Percentiles rank a stretch among this genome's conserved stretches.
phyloP scores from a whole-genome alignment of 257 asterid species.

The Dorcoceras hygrometricum region DNA sequence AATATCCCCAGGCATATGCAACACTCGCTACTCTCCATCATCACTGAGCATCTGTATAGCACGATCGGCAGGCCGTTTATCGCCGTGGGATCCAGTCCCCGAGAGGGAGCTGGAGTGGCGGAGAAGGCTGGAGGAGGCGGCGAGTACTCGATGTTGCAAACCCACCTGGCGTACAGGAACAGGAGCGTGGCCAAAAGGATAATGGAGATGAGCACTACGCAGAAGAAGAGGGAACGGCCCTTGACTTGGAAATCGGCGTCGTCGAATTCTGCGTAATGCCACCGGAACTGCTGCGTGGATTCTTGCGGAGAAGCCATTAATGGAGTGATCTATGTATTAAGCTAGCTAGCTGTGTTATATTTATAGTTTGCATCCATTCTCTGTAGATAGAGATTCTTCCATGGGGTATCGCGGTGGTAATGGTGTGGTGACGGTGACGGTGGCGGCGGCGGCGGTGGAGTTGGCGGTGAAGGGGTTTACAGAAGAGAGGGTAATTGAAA shows the following conservation, averaged over 20 bases:
- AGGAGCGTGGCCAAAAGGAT: slow-evolving; percentile 23
- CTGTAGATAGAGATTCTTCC: no score
- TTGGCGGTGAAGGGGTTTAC: no score
- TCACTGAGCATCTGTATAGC: slow-evolving; percentile 8
- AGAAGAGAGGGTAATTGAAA: no score
- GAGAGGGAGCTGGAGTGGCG: not conserved
- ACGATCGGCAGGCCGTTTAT: slow-evolving; percentile 32
- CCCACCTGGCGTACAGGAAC: slow-evolving; percentile 32
- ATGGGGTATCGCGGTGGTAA: no score
- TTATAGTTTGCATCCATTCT: no score
- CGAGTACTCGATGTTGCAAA: slow-evolving; percentile 15
- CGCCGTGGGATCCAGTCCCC: slow-evolving; percentile 31
- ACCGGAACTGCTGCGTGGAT: slow-evolving; percentile 9
- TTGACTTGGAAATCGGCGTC: slow-evolving; percentile 11
- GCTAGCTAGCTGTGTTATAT: no score
- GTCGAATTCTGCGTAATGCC: slow-evolving; percentile 18
- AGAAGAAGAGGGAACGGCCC: slow-evolving; percentile 37
- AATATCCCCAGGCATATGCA: no score
- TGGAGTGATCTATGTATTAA: no score
- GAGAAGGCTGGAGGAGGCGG: no score
- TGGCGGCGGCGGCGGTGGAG: no score
- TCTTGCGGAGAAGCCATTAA: slow-evolving; percentile 10
- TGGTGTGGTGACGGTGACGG: no score
- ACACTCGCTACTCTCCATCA: no score
- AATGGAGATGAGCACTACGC: slow-evolving; percentile 28